Evolutionary conservation across 345 rosid species (phyloP), one percentile per base, ranked within the genome.

Genomic region (Geranium brycei): DNA sequence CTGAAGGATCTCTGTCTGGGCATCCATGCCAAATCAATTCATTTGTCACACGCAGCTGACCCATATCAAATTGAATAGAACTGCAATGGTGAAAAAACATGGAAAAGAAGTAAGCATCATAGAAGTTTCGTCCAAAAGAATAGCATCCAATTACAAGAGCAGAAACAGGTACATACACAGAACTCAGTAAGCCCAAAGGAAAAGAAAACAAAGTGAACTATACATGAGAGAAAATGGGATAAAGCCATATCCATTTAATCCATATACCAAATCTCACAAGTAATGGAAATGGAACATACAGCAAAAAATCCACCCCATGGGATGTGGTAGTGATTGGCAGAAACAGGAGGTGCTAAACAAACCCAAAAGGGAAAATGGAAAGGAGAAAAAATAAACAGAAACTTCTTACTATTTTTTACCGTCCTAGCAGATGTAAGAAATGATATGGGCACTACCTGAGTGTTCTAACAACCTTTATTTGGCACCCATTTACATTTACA

Each of bases 51-150:
- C 80, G 84, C 68, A 93, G 77, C 81, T 86, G 86, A 55, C 99
- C 97, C 74, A 93, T 78, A 76, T 93, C 99, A 62, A 93, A 95
- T 76, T 87, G 97, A 72, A 93, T 86, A 77, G 81, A 93, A 73
- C 99, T 93, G 89, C 80, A 83, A 66, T 17, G 53, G 11, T 47
- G 12, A 62, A 28, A 47, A 68, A 73, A 35, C 64, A 31, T 77
- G 15, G 41, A 66, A 41, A 10, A 58, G 62, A 32, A 65, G 23
- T 17, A 58, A 59, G 28, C 32, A 53, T 64, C 58, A 55, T 0
- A 51, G 53, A 47, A 47, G 3, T 47, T 47, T 7, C 53, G 1
- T 47, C 10, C 53, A 47, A 47, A 47, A 47, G 53, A 47, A 7
- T 35, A 35, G 41, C 41, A 7, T 35, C 41, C 10, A 35, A 7